phyloP scores from a whole-genome alignment of 106 monocot species.

The Platanthera guangdongensis region DNA sequence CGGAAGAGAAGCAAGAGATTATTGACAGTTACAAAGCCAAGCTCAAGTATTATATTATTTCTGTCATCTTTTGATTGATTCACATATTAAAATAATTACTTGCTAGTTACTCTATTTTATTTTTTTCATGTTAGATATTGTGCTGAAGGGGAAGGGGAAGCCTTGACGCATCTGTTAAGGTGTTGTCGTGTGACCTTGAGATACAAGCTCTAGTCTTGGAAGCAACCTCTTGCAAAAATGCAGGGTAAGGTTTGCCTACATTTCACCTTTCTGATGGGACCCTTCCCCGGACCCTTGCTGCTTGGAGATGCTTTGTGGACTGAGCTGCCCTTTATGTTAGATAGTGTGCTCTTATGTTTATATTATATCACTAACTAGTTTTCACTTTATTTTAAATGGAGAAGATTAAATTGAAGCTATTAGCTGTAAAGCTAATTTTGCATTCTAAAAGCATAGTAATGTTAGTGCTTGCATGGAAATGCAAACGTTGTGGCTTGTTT shows the following conservation, averaged over 20 bases:
- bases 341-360: neutral
- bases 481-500: neutral
- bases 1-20: slow-evolving; percentile 88
- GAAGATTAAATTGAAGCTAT: neutral
- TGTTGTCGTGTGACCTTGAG: too few species aligned
- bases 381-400: neutral
- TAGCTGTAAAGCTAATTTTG: neutral
- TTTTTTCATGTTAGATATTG: neutral
- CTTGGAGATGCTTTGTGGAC: too few species aligned
- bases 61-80: neutral
- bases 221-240: too few species aligned
- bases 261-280: too few species aligned
- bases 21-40: slow-evolving; percentile 76
- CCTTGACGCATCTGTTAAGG: too few species aligned
- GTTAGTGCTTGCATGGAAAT: neutral
- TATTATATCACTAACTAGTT: neutral
- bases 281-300: too few species aligned
- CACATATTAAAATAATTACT: neutral
- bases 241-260: too few species aligned
- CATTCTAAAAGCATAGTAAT: neutral
- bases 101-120: neutral
- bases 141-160: neutral
- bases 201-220: too few species aligned
- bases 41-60: slow-evolving; percentile 51
- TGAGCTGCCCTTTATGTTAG: neutral